Evolutionary conservation across 2,329 filamentous ascomycete genomes (phyloP).

Genomic region (Aspergillus neotritici): DNA sequence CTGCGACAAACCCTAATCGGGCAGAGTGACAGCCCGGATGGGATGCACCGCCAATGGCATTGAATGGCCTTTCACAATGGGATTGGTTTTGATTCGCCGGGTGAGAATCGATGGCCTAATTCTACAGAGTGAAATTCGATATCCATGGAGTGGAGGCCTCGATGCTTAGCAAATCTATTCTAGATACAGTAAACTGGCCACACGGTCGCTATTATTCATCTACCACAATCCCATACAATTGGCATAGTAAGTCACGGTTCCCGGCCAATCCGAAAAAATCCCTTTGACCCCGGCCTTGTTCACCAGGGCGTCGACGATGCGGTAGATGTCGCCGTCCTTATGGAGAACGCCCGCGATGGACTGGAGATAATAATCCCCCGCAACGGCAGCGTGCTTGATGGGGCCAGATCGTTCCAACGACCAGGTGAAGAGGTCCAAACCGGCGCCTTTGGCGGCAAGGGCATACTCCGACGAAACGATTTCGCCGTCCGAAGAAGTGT

Average conservation of each 20-base stretch:
- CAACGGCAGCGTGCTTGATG: constrained; percentile 12
- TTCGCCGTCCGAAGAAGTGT: constrained; percentile 12
- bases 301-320: constrained; percentile 16
- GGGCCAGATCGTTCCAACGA: constrained; percentile 16
- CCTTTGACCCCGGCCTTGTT: constrained; percentile 15
- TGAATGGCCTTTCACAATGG: no score
- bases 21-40: no score
- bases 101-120: no score
- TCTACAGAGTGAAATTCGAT: no score
- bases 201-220: constrained; percentile 1
- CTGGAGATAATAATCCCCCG: constrained; percentile 11
- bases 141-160: no score
- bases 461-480: constrained; percentile 16
- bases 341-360: constrained; percentile 8
- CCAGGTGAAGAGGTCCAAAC: constrained; percentile 15
- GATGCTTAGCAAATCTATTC: no score
- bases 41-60: no score
- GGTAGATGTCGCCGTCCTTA: constrained; percentile 18
- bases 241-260: constrained; percentile 18
- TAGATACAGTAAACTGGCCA: no score
- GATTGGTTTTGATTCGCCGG: no score
- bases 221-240: constrained; percentile 11
- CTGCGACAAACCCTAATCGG: no score
- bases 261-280: constrained; percentile 18
- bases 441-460: constrained; percentile 11